Conservation (phyloP, 371 early-diverging fungal genomes). For the Actinomortierella ambigua region DNA sequence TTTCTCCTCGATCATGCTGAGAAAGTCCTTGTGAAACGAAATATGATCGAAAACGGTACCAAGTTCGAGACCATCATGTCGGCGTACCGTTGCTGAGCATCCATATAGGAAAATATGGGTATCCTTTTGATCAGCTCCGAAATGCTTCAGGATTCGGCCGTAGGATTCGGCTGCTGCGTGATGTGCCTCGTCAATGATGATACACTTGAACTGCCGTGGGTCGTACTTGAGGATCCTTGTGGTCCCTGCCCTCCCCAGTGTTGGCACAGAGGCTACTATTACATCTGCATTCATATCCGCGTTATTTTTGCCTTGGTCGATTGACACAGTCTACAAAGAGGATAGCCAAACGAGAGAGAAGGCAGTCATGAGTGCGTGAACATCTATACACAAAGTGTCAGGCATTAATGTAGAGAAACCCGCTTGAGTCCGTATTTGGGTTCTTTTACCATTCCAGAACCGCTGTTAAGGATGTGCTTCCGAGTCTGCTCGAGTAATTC, state of each 20-base stretch:
- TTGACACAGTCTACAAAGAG: conserved; percentile 52
- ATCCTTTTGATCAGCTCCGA: conserved; percentile 52
- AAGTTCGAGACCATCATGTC: conserved; percentile 84
- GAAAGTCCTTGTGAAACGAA: conserved; percentile 73
- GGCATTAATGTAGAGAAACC: not conserved
- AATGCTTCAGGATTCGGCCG: conserved; percentile 71
- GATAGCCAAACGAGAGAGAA: not conserved
- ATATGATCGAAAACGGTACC: conserved; percentile 76
- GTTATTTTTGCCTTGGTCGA: conserved; percentile 68
- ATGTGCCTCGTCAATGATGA: conserved; percentile 95
- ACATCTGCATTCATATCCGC: conserved; percentile 70
- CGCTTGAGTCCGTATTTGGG: not conserved
- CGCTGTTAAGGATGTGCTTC: conserved; percentile 61
- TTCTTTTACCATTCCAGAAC: conserved; percentile 57
- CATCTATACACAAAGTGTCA: not conserved
- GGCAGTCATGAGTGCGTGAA: not conserved
- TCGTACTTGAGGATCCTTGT: conserved; percentile 68
- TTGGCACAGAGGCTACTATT: conserved; percentile 79
- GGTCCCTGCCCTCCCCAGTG: conserved; percentile 62
- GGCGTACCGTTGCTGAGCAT: conserved; percentile 88
- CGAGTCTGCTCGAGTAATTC: conserved; percentile 87
- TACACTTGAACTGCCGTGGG: conserved; percentile 79
- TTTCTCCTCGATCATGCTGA: conserved; percentile 82
- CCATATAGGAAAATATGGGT: conserved; percentile 84
- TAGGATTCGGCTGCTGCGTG: conserved; percentile 87